Conservation (phyloP, 441 rosid species). For the Eruca vesicaria region DNA sequence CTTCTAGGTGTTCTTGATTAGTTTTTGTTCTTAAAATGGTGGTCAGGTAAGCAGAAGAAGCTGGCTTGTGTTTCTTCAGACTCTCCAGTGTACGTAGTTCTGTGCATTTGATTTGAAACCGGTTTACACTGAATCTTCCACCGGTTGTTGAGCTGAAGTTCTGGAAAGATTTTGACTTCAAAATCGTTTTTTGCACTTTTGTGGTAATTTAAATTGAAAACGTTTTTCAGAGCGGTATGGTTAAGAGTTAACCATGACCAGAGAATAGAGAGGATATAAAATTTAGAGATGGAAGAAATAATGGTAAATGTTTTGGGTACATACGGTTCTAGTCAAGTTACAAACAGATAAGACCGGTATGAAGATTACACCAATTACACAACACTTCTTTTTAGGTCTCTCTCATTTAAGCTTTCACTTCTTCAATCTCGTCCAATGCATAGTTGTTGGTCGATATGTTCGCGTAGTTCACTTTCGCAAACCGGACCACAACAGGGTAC, state of each 20-base stretch:
- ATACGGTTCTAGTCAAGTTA: conserved; percentile 26
- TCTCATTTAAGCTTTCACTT: conserved; percentile 45
- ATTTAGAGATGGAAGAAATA: not conserved
- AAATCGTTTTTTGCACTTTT: not conserved
- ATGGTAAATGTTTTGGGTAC: conserved; percentile 21
- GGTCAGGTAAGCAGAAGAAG: conserved; percentile 87
- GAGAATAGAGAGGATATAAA: not conserved
- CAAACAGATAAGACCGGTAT: conserved; percentile 25
- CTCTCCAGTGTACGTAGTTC: conserved; percentile 76
- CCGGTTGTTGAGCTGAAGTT: not conserved
- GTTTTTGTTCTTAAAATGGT: conserved; percentile 39
- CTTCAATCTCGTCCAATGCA: conserved; percentile 86
- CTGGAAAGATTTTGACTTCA: not conserved
- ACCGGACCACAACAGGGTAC: conserved; percentile 96
- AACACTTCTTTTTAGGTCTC: not conserved
- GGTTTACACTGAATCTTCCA: not conserved
- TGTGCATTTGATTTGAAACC: conserved; percentile 5
- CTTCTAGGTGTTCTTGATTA: not conserved
- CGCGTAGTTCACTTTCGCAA: conserved; percentile 81
- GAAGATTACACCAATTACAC: conserved; percentile 22
- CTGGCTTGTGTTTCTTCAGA: conserved; percentile 68
- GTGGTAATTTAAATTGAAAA: not conserved
- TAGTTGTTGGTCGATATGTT: conserved; percentile 98
- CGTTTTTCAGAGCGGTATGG: not conserved
- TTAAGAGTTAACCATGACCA: not conserved